These are phyloP conservation scores for Cercis canadensis DNA, from an alignment of 306 rosid species.

Conservation along the genomic window DNA sequence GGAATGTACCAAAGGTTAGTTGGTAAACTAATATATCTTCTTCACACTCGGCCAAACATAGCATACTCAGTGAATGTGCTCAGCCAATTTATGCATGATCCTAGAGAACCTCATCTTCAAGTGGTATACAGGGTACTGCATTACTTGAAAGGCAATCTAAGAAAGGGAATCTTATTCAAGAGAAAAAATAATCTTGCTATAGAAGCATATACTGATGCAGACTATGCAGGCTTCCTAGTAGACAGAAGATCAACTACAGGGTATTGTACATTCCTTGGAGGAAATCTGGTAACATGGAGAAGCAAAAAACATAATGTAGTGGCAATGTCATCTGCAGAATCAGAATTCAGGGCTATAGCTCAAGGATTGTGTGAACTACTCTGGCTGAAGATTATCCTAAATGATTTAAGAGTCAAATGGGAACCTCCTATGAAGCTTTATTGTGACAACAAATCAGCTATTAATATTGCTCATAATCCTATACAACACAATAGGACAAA, in stretches of 20 bases:
- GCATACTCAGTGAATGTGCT: not conserved
- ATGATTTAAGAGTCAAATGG: not conserved
- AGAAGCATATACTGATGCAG: not conserved
- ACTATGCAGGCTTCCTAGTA: not conserved
- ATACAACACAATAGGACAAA: too few relatives aligned
- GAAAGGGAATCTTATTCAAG: too few relatives aligned
- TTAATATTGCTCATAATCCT: too few relatives aligned
- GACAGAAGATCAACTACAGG: not conserved
- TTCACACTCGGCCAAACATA: not conserved
- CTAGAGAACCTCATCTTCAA: not conserved
- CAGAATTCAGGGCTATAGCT: not conserved
- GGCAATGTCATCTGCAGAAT: not conserved
- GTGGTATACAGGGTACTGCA: not conserved
- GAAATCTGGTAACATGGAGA: not conserved
- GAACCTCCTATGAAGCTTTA: too few relatives aligned
- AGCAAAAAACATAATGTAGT: not conserved
- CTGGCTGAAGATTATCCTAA: not conserved
- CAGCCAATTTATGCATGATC: not conserved
- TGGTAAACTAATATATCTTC: not conserved
- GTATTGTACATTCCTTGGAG: not conserved
- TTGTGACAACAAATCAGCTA: too few relatives aligned
- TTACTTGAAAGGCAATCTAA: too few relatives aligned
- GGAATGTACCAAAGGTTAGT: not conserved
- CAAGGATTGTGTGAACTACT: conserved; percentile 17
- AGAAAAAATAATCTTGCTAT: not conserved